These are phyloP conservation scores for Phlegmacium glaucopus DNA, from an alignment of 768 basidiomycete genomes.

Conservation along the genomic window DNA sequence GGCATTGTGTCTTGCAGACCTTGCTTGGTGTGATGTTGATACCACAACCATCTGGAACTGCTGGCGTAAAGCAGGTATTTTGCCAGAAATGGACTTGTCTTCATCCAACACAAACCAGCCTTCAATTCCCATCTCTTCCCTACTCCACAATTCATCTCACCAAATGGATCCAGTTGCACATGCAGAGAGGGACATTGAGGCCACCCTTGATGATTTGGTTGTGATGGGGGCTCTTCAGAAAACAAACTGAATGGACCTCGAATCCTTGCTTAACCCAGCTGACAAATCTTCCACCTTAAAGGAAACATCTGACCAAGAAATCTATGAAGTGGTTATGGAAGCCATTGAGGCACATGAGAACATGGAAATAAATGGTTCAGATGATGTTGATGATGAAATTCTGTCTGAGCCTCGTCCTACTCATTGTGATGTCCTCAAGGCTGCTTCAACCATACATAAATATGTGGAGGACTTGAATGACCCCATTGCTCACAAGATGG, in stretches of 20 bases:
- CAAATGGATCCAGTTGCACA: conserved; percentile 8
- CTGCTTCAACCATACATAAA: conserved; percentile 13
- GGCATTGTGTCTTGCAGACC: no score
- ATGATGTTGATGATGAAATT: conserved; percentile 11
- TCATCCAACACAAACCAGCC: conserved; percentile 1
- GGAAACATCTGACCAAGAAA: conserved; percentile 19
- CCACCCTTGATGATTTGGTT: conserved; percentile 17
- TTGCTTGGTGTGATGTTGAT: no score
- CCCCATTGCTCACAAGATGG: conserved; percentile 19
- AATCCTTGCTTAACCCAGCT: conserved; percentile 27
- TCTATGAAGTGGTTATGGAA: conserved; percentile 21
- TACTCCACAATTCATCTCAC: conserved; percentile 10
- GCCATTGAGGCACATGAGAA: conserved; percentile 17
- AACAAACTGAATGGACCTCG: conserved; percentile 22
- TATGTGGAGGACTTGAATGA: conserved; percentile 16
- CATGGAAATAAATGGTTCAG: conserved; percentile 8
- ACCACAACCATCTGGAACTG: conserved; percentile 31
- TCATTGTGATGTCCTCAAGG: conserved; percentile 8
- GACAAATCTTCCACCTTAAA: conserved; percentile 14
- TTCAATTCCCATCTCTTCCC: conserved; percentile 17
- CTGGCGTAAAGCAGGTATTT: conserved; percentile 34
- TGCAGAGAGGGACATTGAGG: conserved; percentile 18
- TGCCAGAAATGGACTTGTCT: conserved; percentile 10
- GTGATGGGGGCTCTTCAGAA: conserved; percentile 19
- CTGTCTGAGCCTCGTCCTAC: conserved; percentile 13